Evolutionary conservation across 345 rosid species (phyloP), one percentile per base, ranked within the genome.

Genomic region (Camelina hispida): DNA sequence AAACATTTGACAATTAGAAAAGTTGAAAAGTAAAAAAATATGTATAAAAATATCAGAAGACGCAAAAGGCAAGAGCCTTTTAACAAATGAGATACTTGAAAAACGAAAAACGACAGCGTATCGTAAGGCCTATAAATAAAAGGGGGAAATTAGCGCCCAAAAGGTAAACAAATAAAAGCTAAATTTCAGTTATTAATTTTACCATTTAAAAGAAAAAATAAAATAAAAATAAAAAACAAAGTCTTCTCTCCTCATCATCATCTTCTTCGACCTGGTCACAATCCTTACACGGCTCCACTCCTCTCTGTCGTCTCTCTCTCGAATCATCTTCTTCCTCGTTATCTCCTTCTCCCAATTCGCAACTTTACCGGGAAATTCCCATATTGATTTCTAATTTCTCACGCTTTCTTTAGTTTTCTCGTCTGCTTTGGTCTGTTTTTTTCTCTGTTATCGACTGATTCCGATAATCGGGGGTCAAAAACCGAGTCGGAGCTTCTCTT

Each of bases 241-340:
- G 69, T 72, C 69, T 20, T 60, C 46, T 68, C 50, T 57, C 37
- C 9, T 34, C 37, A 28, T 28, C 37, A 28, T 28, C 30, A 28
- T 28, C 9, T 9, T 22, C 52, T 62, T 51, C 47, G 60, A 64
- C 66, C 46, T 69, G 54, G 72, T 64, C 76, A 69, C 80, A 17
- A 12, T 13, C 50, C 73, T 38, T 66, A 73, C 53, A 40, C 76
- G 72, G 62, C 76, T 78, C 73, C 69, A 72, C 81, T 66, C 67
- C 42, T 16, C 52, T 47, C 20, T 43, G 0, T 43, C 46, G 0
- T 37, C 46, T 51, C 62, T 51, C 62, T 62, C 1, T 51, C 72
- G 28, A 37, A 30, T 40, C 68, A 2, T 52, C 68, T 40, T 43
- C 62, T 2, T 75, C 72, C 0, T 63, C 52, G 6, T 52, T 25